phyloP scores from a whole-genome alignment of 176 grass and related monocot species.

The Carex myosuroides region DNA sequence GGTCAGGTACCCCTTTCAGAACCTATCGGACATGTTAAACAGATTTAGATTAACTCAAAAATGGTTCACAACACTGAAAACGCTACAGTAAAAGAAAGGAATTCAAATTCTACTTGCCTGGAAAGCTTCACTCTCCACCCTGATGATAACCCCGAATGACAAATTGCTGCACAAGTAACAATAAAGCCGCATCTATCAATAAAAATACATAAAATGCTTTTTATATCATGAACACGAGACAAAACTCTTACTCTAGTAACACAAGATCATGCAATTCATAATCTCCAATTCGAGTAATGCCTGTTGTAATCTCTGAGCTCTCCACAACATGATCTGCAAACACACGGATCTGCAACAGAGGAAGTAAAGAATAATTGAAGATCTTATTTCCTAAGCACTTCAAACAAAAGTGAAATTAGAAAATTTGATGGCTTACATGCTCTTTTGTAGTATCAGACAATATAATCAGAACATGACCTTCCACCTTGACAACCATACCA shows the following conservation, averaged over 20 bases:
- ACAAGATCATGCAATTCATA: slow-evolving; percentile 98
- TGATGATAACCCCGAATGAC: slow-evolving; percentile 95
- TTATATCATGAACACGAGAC: neutral
- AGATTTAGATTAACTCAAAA: slow-evolving; percentile 19
- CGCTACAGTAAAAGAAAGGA: neutral
- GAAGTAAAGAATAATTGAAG: too few relatives aligned
- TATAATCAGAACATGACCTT: slow-evolving; percentile 82
- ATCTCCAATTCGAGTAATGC: slow-evolving; percentile 81
- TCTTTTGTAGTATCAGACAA: slow-evolving; percentile 91
- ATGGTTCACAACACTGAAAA: neutral
- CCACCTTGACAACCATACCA: slow-evolving; percentile 97
- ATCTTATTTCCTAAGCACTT: too few relatives aligned
- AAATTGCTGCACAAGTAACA: slow-evolving; percentile 61
- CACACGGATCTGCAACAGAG: slow-evolving; percentile 59
- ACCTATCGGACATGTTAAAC: slow-evolving; percentile 46
- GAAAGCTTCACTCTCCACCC: slow-evolving; percentile 92
- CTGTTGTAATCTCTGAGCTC: slow-evolving; percentile 92
- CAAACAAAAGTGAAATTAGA: neutral
- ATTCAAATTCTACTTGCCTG: slow-evolving; percentile 40
- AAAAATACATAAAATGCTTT: slow-evolving; percentile 7
- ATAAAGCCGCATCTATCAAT: neutral
- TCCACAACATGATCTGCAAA: slow-evolving; percentile 97
- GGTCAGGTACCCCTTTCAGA: slow-evolving; percentile 83
- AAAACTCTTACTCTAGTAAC: slow-evolving; percentile 74
- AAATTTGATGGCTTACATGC: slow-evolving; percentile 46